Percentiles rank a stretch among this genome's conserved stretches.
Evolutionary conservation across 495 filamentous ascomycete species (phyloP).

Genomic region (Penicillium egyptiacum): DNA sequence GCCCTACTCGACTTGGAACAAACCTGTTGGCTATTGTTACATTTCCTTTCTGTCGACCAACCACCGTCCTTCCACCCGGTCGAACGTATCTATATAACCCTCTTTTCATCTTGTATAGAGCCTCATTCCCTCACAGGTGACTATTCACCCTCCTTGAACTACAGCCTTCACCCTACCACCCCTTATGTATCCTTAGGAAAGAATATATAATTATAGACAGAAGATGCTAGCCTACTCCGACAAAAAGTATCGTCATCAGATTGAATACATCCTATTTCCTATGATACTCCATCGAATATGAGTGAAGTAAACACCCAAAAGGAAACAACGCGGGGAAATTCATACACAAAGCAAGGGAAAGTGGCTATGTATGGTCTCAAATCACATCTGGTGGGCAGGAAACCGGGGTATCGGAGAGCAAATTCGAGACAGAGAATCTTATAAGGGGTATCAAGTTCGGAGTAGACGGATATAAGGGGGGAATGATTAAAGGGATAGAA

Average conservation of each 20-base stretch:
- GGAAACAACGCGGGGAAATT: background rate
- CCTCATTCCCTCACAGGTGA: background rate
- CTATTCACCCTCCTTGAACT: background rate
- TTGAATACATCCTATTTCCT: background rate
- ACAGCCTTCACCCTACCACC: background rate
- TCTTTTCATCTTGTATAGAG: background rate
- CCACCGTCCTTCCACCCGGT: background rate
- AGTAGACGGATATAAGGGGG: constrained; percentile 1
- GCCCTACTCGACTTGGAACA: background rate
- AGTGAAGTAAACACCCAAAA: background rate
- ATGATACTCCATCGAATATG: background rate
- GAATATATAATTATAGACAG: background rate
- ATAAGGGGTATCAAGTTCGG: constrained; percentile 17
- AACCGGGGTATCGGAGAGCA: constrained; percentile 9
- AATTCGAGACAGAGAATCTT: background rate
- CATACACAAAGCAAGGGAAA: background rate
- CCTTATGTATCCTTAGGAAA: constrained; percentile 15
- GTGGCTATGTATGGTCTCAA: background rate
- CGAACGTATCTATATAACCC: constrained; percentile 2
- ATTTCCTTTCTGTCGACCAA: background rate
- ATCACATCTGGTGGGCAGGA: background rate
- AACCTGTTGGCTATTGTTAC: background rate
- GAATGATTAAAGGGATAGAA: constrained; percentile 1
- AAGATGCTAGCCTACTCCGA: background rate
- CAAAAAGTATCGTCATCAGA: background rate